Conservation (phyloP, 176 grass and related monocot species). For the sorghum (Sorghum bicolor) region DNA sequence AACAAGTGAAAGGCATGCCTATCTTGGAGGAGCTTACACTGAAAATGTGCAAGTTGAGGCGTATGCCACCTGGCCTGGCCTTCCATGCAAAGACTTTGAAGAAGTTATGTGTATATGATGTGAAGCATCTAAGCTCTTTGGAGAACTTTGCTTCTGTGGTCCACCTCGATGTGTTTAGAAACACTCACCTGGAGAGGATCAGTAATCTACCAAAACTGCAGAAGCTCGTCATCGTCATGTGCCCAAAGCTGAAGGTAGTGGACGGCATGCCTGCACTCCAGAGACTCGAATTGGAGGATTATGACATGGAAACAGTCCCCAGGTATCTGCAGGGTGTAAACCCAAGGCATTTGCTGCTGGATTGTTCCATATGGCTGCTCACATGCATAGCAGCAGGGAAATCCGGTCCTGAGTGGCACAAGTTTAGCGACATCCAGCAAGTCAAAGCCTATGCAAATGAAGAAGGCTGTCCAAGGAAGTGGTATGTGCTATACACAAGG, state of each 20-base stretch:
- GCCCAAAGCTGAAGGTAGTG: background rate
- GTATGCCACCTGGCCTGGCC: background rate
- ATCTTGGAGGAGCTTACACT: conserved; percentile 13
- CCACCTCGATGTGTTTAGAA: background rate
- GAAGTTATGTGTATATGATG: background rate
- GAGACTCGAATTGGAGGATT: background rate
- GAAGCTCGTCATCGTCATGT: background rate
- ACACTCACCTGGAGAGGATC: background rate
- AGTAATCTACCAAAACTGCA: background rate
- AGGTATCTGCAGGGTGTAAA: background rate
- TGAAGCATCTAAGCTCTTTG: background rate
- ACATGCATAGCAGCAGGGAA: background rate
- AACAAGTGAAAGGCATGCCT: background rate
- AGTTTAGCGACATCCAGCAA: background rate
- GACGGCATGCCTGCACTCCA: background rate
- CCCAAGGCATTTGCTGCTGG: background rate
- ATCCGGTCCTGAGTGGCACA: background rate
- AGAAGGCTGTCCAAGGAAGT: background rate
- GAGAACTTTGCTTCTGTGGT: conserved; percentile 4
- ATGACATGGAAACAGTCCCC: background rate
- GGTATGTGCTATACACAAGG: background rate
- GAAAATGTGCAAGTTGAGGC: conserved; percentile 7
- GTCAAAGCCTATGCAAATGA: background rate
- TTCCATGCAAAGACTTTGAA: background rate
- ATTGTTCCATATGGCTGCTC: background rate